Conservation (phyloP, 768 basidiomycete genomes). For the Symmetrospora coprosmae region DNA sequence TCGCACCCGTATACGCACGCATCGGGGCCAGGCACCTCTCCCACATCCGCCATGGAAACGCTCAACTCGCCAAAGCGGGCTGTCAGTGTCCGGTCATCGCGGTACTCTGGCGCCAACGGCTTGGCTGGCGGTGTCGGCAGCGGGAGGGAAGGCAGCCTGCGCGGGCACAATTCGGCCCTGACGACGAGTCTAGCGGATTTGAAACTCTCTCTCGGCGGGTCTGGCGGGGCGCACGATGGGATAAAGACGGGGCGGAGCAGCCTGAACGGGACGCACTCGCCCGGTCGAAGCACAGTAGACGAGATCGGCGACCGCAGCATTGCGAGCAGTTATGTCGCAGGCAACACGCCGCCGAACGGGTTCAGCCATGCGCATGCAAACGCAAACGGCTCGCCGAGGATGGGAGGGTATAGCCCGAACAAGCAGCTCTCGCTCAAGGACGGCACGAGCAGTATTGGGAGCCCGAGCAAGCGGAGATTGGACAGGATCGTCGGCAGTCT, state of each 20-base stretch:
- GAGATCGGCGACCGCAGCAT: not conserved
- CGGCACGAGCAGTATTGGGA: not conserved
- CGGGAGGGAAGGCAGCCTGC: too few species aligned
- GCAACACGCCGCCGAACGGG: not conserved
- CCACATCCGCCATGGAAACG: not conserved
- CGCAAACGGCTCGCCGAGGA: not conserved
- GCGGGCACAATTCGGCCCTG: not conserved
- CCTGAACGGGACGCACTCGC: too few species aligned
- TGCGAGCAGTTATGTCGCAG: not conserved
- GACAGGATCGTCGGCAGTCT: slow-evolving; percentile 1
- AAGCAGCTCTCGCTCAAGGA: not conserved
- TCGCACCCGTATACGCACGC: not conserved
- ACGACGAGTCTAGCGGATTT: not conserved
- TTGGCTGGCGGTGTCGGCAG: not conserved
- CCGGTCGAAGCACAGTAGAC: not conserved
- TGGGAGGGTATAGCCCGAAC: not conserved
- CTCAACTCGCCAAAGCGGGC: not conserved
- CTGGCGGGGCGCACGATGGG: not conserved
- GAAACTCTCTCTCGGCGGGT: not conserved
- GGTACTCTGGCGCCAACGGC: not conserved
- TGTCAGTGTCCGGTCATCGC: not conserved
- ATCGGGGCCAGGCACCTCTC: not conserved
- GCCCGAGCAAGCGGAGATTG: not conserved
- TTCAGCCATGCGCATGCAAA: too few species aligned
- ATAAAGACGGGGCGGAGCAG: too few species aligned